Evolutionary conservation across 1,284 basidiomycete species (phyloP).

Genomic region (Melanopsichium pennsylvanicum): DNA sequence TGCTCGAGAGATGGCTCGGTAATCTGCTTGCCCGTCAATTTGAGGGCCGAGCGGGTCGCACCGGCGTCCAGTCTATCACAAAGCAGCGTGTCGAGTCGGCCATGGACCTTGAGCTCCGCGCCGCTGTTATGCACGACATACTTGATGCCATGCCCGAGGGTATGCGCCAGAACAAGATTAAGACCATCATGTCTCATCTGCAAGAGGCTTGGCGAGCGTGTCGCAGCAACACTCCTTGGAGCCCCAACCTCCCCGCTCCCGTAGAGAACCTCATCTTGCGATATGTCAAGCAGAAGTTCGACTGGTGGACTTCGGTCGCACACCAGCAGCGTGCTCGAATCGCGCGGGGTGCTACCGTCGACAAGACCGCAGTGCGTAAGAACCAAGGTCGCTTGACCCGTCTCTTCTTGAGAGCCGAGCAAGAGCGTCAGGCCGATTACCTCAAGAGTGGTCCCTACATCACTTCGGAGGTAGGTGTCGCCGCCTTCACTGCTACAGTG

Average conservation of each 20-base stretch:
- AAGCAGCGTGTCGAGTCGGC: conserved; percentile 99
- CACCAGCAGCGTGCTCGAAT: conserved; percentile 95
- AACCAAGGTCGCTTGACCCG: conserved; percentile 88
- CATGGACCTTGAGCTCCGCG: conserved; percentile 95
- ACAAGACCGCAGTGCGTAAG: conserved; percentile 98
- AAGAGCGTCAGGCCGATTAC: conserved; percentile 64
- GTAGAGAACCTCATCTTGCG: conserved; percentile 99
- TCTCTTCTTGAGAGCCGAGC: conserved; percentile 67
- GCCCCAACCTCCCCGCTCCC: conserved; percentile 95
- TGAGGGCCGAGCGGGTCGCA: conserved; percentile 88
- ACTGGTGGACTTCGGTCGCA: conserved; percentile 95
- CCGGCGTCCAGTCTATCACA: conserved; percentile 81
- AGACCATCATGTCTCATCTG: conserved; percentile 96
- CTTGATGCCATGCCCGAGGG: conserved; percentile 90
- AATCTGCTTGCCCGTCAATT: conserved; percentile 98
- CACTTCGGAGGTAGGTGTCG: conserved; percentile 63
- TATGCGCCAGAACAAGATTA: conserved; percentile 98
- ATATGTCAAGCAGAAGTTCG: conserved; percentile 99
- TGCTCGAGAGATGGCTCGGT: conserved; percentile 96
- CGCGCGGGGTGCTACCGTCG: conserved; percentile 94
- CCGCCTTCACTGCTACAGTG: conserved; percentile 64
- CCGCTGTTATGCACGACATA: conserved; percentile 99
- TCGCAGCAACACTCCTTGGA: conserved; percentile 99
- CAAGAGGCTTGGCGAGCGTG: conserved; percentile 95
- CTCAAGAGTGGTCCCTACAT: conserved; percentile 66